Percentiles rank a stretch among this genome's conserved stretches.
Conservation (phyloP, 306 rosid genomes). For the Prunus mongolica region DNA sequence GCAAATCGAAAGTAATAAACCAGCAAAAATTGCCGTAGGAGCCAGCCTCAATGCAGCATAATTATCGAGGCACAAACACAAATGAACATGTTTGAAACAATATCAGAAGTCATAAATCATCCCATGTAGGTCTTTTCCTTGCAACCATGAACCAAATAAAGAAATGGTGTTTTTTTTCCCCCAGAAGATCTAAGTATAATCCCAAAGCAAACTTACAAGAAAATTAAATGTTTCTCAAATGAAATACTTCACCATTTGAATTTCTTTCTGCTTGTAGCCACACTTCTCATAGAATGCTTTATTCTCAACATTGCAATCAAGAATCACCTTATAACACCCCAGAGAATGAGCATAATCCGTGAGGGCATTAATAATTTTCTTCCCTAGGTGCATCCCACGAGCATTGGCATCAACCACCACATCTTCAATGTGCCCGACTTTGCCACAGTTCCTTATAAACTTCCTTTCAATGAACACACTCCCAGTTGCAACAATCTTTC, state of each 20-base stretch:
- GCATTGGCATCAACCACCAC: slow-evolving; percentile 67
- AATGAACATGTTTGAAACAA: too few relatives aligned
- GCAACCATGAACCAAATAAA: not conserved
- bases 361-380: slow-evolving; percentile 52
- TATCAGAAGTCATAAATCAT: not conserved
- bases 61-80: too few relatives aligned
- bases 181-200: not conserved
- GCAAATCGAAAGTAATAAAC: too few relatives aligned
- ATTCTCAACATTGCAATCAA: slow-evolving; percentile 64
- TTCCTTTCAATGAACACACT: slow-evolving; percentile 57
- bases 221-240: slow-evolving; percentile 19
- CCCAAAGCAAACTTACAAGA: not conserved
- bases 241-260: slow-evolving; percentile 80
- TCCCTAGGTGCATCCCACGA: slow-evolving; percentile 56
- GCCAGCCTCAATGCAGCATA: too few relatives aligned
- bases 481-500: slow-evolving; percentile 68
- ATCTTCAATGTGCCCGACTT: slow-evolving; percentile 74
- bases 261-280: slow-evolving; percentile 51
- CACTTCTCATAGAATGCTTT: slow-evolving; percentile 66
- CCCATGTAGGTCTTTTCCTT: not conserved
- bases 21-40: too few relatives aligned
- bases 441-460: slow-evolving; percentile 70
- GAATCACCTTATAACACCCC: slow-evolving; percentile 86
- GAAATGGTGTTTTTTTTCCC: not conserved
- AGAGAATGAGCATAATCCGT: slow-evolving; percentile 50